Percentiles rank a stretch among this genome's conserved stretches.
Evolutionary conservation across 192 early-diverging fungal species (phyloP).

Genomic region (Lobulomyces angularis): DNA sequence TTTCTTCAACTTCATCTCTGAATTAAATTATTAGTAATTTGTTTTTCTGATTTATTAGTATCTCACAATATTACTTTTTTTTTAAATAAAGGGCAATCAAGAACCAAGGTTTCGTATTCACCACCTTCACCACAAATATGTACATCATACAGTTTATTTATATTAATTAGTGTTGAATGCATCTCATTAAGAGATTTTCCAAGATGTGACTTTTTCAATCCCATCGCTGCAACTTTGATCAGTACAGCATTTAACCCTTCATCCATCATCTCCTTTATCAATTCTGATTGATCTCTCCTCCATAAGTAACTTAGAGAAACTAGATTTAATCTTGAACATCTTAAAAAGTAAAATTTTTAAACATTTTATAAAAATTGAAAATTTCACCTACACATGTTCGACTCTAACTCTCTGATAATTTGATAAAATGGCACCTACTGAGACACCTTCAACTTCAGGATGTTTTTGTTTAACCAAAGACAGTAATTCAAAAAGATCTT

Average conservation of each 20-base stretch:
- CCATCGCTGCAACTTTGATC: constrained; percentile 84
- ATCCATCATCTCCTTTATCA: constrained; percentile 77
- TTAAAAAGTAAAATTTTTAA: constrained; percentile 13
- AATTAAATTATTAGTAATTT: neutral
- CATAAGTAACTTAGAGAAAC: constrained; percentile 78
- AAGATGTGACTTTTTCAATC: constrained; percentile 54
- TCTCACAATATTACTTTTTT: constrained; percentile 69
- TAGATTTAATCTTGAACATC: constrained; percentile 74
- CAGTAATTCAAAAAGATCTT: constrained; percentile 76
- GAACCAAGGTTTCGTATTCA: constrained; percentile 87
- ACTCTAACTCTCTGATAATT: constrained; percentile 96
- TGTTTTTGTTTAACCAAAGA: constrained; percentile 48
- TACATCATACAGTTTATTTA: constrained; percentile 64
- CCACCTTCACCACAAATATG: constrained; percentile 96
- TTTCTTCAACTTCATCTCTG: constrained; percentile 57
- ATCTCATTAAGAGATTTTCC: constrained; percentile 69
- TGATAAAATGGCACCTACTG: constrained; percentile 90
- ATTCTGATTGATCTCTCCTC: constrained; percentile 69
- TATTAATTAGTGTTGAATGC: constrained; percentile 54
- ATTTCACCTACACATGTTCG: constrained; percentile 69
- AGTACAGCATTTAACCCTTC: constrained; percentile 67
- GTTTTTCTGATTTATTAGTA: neutral
- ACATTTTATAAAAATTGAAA: constrained; percentile 9
- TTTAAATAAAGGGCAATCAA: constrained; percentile 86
- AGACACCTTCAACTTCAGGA: constrained; percentile 75